Percentiles rank a stretch among this genome's conserved stretches.
These are phyloP conservation scores for Syncephalastrum monosporum DNA, from an alignment of 371 early-diverging fungal species.

Conservation along the genomic window DNA sequence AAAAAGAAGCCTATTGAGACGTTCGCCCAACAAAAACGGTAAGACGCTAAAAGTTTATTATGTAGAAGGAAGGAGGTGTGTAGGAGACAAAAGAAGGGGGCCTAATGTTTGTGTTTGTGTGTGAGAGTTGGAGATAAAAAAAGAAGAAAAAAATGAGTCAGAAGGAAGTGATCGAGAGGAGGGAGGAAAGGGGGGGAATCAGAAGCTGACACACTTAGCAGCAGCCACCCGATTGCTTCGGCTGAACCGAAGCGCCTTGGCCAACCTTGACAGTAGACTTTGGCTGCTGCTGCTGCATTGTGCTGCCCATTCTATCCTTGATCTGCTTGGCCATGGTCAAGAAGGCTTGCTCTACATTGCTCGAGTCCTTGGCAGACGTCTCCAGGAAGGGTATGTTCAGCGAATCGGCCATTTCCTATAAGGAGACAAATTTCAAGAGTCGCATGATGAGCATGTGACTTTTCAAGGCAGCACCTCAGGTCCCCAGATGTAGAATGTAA, in stretches of 20 bases:
- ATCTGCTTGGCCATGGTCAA: slow-evolving; percentile 92
- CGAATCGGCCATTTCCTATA: slow-evolving; percentile 81
- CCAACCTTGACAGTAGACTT: slow-evolving; percentile 48
- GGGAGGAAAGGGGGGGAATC: slow-evolving; percentile 1
- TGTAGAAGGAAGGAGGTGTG: slow-evolving; percentile 1
- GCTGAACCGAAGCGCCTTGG: slow-evolving; percentile 44
- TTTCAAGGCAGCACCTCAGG: too few species aligned
- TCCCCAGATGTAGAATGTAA: too few species aligned
- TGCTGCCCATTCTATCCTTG: slow-evolving; percentile 62
- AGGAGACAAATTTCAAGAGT: not conserved
- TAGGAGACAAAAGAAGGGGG: slow-evolving; percentile 2
- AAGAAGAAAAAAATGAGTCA: slow-evolving; percentile 7
- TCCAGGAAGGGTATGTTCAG: slow-evolving; percentile 90
- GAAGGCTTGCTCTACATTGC: slow-evolving; percentile 95
- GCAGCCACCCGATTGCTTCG: slow-evolving; percentile 47
- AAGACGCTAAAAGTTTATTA: slow-evolving; percentile 9
- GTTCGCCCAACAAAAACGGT: too few species aligned
- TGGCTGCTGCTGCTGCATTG: slow-evolving; percentile 35
- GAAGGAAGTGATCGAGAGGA: slow-evolving; percentile 3
- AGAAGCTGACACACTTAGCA: slow-evolving; percentile 25
- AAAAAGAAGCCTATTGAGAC: too few species aligned
- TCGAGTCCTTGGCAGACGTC: slow-evolving; percentile 92
- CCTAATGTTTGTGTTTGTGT: not conserved
- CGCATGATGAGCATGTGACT: slow-evolving; percentile 1
- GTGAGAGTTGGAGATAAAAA: slow-evolving; percentile 5